Percentiles rank a stretch among this genome's conserved stretches.
These are phyloP conservation scores for Kurtzmaniella natalensis DNA, from an alignment of 1,139 yeast genomes.

Conservation along the genomic window DNA sequence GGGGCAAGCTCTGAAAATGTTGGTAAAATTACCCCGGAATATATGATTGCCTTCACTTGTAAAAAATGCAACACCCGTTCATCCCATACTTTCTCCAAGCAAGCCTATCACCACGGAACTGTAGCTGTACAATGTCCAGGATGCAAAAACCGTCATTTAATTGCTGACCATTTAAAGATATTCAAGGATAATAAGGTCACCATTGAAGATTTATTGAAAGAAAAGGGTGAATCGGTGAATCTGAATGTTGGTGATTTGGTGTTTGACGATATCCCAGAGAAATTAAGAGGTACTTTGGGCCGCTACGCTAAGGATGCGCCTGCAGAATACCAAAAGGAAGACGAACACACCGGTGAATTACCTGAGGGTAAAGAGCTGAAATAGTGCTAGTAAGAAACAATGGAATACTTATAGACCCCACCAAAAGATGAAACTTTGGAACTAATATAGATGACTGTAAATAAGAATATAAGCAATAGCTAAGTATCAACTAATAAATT, in stretches of 20 bases:
- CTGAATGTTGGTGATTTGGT: slow-evolving; percentile 59
- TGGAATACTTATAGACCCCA: too few species aligned
- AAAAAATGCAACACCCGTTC: slow-evolving; percentile 82
- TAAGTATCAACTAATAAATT: too few species aligned
- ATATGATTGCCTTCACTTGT: slow-evolving; percentile 90
- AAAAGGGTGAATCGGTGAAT: slow-evolving; percentile 71
- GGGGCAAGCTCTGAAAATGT: not conserved
- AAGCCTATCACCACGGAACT: slow-evolving; percentile 83
- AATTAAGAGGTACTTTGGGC: slow-evolving; percentile 50
- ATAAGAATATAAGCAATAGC: too few species aligned
- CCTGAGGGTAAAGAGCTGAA: slow-evolving; percentile 14
- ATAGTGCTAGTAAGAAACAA: too few species aligned
- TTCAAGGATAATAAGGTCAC: slow-evolving; percentile 73
- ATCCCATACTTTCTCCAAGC: slow-evolving; percentile 83
- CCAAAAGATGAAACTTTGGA: too few species aligned
- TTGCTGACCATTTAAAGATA: slow-evolving; percentile 87
- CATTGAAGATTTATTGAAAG: slow-evolving; percentile 72
- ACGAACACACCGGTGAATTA: slow-evolving; percentile 13
- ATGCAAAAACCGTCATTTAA: slow-evolving; percentile 81
- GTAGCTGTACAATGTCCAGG: slow-evolving; percentile 91
- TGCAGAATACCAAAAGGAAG: slow-evolving; percentile 21
- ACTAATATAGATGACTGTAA: too few species aligned
- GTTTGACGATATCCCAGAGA: slow-evolving; percentile 70
- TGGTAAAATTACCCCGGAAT: slow-evolving; percentile 45
- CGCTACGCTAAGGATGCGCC: slow-evolving; percentile 68